These are phyloP conservation scores for Chamaecyparis obtusa DNA, from an alignment of 75 land plant species.

Conservation along the genomic window DNA sequence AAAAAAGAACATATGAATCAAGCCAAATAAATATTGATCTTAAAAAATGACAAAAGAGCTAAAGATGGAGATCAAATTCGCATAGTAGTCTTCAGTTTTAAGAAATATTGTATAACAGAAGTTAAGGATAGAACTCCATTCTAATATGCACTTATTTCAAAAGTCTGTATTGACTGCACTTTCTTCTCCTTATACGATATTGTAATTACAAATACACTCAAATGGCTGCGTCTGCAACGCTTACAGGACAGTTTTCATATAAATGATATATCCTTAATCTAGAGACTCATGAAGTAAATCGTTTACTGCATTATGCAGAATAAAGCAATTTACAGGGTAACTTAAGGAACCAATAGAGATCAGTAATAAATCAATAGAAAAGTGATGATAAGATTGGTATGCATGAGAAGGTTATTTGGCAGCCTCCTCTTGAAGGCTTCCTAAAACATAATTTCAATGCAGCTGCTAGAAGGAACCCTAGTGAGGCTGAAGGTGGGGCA, in stretches of 20 bases:
- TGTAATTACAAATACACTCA: background rate
- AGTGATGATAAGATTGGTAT: too few species aligned
- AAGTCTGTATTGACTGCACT: background rate
- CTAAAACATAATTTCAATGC: too few species aligned
- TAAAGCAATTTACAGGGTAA: too few species aligned
- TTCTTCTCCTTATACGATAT: background rate
- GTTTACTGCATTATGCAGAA: background rate
- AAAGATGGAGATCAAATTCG: background rate
- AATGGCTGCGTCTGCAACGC: background rate
- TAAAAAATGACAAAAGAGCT: background rate
- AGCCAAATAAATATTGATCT: background rate
- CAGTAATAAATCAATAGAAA: too few species aligned
- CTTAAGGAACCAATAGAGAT: too few species aligned
- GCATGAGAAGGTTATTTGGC: too few species aligned
- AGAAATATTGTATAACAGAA: background rate
- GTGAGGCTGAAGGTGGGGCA: too few species aligned
- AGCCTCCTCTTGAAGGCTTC: too few species aligned
- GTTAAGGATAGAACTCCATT: background rate
- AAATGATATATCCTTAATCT: background rate
- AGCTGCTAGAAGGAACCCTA: too few species aligned
- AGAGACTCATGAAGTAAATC: background rate
- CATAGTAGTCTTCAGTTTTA: background rate
- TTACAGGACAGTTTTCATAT: background rate
- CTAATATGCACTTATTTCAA: background rate
- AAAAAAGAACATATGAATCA: background rate